Base-by-base conservation (phyloP, 176 grass and related monocot genomes). In the Lolium multiflorum region DNA sequence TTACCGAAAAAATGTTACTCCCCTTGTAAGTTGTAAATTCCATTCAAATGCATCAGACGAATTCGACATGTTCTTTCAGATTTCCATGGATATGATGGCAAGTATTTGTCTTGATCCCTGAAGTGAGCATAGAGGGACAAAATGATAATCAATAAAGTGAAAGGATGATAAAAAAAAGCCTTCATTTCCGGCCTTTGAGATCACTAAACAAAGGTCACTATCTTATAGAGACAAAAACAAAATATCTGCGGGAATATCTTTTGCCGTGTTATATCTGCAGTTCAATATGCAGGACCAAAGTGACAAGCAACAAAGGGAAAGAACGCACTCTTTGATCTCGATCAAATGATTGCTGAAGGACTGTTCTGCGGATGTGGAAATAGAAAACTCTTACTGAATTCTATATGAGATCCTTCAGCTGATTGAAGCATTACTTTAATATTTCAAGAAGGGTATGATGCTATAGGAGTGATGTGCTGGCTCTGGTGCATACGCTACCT, bases 81-180 rank as follows among this genome's bases (percentile, higher is more conserved):
- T 66, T 70, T 82, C 9, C 18, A 47, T 35, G 39, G 49, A 65
- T 7, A 71, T 35, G 35, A 55, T 74, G 58, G 3, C 2, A 3
- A 11, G 15, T 77, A 11, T 68, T 59, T 59, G 54, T 71, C 79
- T 6, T 58, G 72, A 50, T 71, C 61, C 78, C 61, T 60, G 21
- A 38, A 51, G n/a, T 68, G 50, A 56, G 60, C 77, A 81, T 58
- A 67, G 18, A 85, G 72, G 82, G 82, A 80, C 76, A 80, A 72
- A 52, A 18, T 85, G 77, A 50, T 77, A 78, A 77, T 48, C 83
- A 77, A 26, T 51, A 46, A 43, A 41, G 81, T 16, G 55, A 71
- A 85, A 80, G 26, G 43, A 5, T 11, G 25, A 13, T 35, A 25
- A 41, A 16, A 41, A 16, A 89, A 84, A 86, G 79, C 83, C 78